Percentiles rank a stretch among this genome's conserved stretches.
Conservation (phyloP, 305 asterid genomes). For the Striga hermonthica region DNA sequence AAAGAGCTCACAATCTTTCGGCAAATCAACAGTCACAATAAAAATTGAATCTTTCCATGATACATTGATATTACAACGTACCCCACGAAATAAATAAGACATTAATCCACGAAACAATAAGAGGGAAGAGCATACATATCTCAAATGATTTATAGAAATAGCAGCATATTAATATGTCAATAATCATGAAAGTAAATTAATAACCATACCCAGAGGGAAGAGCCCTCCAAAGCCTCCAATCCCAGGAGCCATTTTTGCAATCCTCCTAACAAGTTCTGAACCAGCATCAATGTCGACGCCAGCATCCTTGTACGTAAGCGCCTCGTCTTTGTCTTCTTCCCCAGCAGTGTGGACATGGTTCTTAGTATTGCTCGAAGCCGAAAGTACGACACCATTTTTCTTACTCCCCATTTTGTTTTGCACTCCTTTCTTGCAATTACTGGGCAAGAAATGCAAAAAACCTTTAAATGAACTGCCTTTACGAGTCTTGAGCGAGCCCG, state of each 20-base stretch:
- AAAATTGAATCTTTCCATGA: background rate
- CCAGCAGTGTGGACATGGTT: conserved; percentile 30
- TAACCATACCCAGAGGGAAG: conserved; percentile 72
- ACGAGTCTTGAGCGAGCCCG: conserved; percentile 32
- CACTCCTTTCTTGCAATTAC: conserved; percentile 29
- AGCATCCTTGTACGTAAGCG: conserved; percentile 84
- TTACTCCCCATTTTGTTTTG: conserved; percentile 24
- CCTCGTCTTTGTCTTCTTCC: conserved; percentile 33
- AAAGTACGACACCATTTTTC: conserved; percentile 31
- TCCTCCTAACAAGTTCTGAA: conserved; percentile 82
- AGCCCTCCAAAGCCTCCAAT: conserved; percentile 97
- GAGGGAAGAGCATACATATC: too few species aligned
- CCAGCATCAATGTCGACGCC: conserved; percentile 99
- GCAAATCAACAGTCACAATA: background rate
- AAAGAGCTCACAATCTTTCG: background rate
- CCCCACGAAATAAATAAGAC: too few species aligned
- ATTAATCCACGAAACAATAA: too few species aligned
- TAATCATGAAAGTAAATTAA: background rate
- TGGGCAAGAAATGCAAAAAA: conserved; percentile 31
- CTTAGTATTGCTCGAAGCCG: conserved; percentile 35
- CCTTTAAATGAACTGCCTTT: conserved; percentile 29
- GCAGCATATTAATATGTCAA: background rate
- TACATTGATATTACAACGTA: background rate
- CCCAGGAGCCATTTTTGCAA: conserved; percentile 96
- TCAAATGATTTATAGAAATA: background rate